Evolutionary conservation across 1,284 basidiomycete species (phyloP), one percentile per base, ranked within the genome.

Genomic region (Bjerkandera adusta): DNA sequence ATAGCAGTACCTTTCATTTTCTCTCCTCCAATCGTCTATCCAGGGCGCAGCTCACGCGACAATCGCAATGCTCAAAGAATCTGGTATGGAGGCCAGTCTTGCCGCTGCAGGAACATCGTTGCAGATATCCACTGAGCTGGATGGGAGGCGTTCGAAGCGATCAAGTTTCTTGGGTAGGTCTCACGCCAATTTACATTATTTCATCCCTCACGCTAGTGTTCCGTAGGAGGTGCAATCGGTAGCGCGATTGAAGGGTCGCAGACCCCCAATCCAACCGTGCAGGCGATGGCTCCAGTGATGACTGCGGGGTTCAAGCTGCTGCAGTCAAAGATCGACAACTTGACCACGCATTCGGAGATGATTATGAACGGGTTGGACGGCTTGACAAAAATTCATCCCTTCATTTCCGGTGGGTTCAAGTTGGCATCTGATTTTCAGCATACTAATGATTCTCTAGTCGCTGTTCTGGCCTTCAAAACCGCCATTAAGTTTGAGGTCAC

Each of bases 401-500:
- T 43, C 22, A 32, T 43, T 16, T 18, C 41, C 13, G 30, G 41
- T 43, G 20, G 3, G 39, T 11, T 7, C 8, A n/a, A 30, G 8
- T 8, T 30, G 8, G 29, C 8, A 30, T 30, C 8, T 30, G 29
- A 30, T 8, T 24, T n/a, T 18, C 37, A 24, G n/a, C 24, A 10
- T 16, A 12, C 13, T n/a, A 30, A n/a, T 27, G 26, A n/a, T 15
- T 21, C 22, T 30, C 8, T 13, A 43, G 41, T 43, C 10, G 41
- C 20, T 21, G 41, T 43, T 12, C n/a, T 32, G 4, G 41, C 41
- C 4, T 43, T 43, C 41, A 43, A 43, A 24, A 32, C 29, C 16
- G 41, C 41, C 13, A 21, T 30, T 18, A 32, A 43, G 32, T 43
- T 43, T 16, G 41, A 43, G 22, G 12, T 43, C 20, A 43, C 30